Conservation (phyloP, 805 yeast genomes). For the Wickerhamia fluorescens region DNA sequence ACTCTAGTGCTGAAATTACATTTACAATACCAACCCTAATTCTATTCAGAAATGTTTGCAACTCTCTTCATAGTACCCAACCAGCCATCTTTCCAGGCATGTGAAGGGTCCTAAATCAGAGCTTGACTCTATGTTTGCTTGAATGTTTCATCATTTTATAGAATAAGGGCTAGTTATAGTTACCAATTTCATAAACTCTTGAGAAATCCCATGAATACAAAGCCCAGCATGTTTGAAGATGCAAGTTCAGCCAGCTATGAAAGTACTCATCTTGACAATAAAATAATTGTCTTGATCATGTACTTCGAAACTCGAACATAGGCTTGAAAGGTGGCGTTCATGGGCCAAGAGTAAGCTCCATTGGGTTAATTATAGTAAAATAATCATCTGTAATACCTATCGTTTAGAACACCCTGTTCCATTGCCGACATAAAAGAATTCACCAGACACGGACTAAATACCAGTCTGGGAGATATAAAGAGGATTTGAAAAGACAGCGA, state of each 20-base stretch:
- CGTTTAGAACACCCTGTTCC: constrained; percentile 55
- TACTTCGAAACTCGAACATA: not conserved
- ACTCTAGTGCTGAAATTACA: no score
- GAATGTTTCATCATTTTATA: constrained; percentile 65
- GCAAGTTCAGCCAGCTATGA: constrained; percentile 27
- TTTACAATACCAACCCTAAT: no score
- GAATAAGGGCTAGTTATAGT: no score
- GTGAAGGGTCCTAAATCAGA: constrained; percentile 43
- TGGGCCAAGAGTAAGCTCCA: constrained; percentile 80
- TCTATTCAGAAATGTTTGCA: constrained; percentile 45
- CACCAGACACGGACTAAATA: no score
- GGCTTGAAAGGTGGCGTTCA: constrained; percentile 44
- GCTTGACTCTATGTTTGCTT: constrained; percentile 89
- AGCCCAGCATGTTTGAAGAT: constrained; percentile 66
- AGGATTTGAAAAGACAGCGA: no score
- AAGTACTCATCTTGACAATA: constrained; percentile 8
- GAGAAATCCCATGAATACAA: no score
- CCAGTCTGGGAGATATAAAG: no score
- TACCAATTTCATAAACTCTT: no score
- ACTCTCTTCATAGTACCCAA: constrained; percentile 56
- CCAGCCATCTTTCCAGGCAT: constrained; percentile 44
- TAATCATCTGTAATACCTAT: constrained; percentile 69
- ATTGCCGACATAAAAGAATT: constrained; percentile 58
- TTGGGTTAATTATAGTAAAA: constrained; percentile 48
- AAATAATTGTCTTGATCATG: not conserved